Base-by-base conservation (phyloP, 768 basidiomycete genomes). In the Kwoniella dejecticola region DNA sequence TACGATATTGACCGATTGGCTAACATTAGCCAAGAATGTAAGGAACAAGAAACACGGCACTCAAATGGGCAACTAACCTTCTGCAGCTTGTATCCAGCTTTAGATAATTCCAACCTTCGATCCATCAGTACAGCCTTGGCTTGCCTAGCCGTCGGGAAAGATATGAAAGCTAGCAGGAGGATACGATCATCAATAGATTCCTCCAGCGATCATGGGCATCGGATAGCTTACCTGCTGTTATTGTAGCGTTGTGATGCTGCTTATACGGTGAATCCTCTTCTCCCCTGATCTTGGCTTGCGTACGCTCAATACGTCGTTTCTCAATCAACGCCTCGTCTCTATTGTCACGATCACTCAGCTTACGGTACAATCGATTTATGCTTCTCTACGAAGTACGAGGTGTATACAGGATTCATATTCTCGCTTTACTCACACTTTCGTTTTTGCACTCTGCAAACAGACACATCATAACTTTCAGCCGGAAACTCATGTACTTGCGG, bases 161-260 rank as follows among this genome's bases (percentile, higher is more conserved):
- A 66, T 21, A 71, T 40, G 52, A 71, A 71, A 1, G 69, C 69
- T 70, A 38, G 54, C 33, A 6, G 40, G 29, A 19, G 31, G 42
- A 23, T 36, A 13, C 7, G 47, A 1, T 15, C 21, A 56, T 26
- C 41, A 26, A 21, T 24, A 19, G 21, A 41, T 26, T 24, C 27
- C 21, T 44, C 24, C 54, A 10, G 21, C 17, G 8, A 4, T 10
- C 8, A 47, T 47, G 7, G 4, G 8, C 4, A 47, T 23, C 17
- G 12, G 4, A 42, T 23, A 27, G 17, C 48, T 30, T 33, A 62
- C 61, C 61, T 21, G 64, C 55, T 21, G 64, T 60, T 8, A 56
- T 29, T 7, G 61, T 62, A 6, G 53, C 54, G 11, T 40, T 50
- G 6, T 55, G 45, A 24, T 41, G 19, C 4, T 45, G 49, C 36